Evolutionary conservation across 2,329 filamentous ascomycete genomes (phyloP).

Genomic region (Aurifilum marmelostoma): DNA sequence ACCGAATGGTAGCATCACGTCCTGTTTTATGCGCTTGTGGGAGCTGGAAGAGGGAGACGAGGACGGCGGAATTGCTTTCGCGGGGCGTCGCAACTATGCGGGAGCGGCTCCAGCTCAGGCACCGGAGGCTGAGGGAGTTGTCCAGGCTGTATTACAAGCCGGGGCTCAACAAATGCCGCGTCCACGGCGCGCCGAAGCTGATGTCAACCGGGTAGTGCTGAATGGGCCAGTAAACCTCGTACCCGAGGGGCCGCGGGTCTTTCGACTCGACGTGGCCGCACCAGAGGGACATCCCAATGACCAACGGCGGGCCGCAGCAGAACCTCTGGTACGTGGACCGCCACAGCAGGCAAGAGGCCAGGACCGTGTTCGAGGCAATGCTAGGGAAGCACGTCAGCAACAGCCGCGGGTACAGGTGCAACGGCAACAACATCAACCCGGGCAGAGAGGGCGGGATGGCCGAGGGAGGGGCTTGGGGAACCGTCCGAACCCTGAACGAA

Average conservation of each 20-base stretch:
- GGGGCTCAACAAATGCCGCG: constrained; percentile 20
- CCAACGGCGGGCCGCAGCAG: constrained; percentile 36
- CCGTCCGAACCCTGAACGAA: constrained; percentile 13
- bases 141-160: constrained; percentile 2
- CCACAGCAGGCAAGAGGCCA: constrained; percentile 32
- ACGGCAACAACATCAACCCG: constrained; percentile 26
- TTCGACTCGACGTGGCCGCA: constrained; percentile 52
- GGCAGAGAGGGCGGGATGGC: constrained; percentile 21
- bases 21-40: constrained; percentile 87
- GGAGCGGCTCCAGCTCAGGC: background rate
- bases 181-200: constrained; percentile 14
- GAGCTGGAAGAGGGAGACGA: constrained; percentile 82
- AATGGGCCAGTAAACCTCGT: constrained; percentile 49
- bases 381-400: constrained; percentile 27
- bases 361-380: constrained; percentile 31
- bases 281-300: constrained; percentile 36
- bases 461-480: constrained; percentile 36
- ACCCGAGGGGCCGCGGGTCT: constrained; percentile 59
- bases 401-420: constrained; percentile 15
- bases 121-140: constrained; percentile 30
- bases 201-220: constrained; percentile 29
- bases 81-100: constrained; percentile 39
- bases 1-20: constrained; percentile 54
- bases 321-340: constrained; percentile 16
- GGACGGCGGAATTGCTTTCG: constrained; percentile 35